Evolutionary conservation across 768 basidiomycete species (phyloP).

Genomic region (Leucosporidium creatinivorum): DNA sequence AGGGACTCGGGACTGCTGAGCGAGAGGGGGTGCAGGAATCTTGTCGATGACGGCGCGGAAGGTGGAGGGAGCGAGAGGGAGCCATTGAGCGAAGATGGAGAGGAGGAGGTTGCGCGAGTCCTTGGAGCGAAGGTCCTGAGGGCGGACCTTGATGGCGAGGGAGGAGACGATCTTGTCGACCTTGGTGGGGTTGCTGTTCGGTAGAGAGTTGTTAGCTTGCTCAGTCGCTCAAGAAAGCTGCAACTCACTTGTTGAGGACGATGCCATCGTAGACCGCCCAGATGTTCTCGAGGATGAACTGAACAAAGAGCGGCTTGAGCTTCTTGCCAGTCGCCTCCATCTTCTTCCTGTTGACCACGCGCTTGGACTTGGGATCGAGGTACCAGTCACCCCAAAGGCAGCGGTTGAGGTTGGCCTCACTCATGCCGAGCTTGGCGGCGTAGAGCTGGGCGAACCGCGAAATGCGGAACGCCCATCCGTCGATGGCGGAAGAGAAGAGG

Average conservation of each 20-base stretch:
- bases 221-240: neutral
- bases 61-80: slow-evolving; percentile 83
- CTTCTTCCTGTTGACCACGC: slow-evolving; percentile 83
- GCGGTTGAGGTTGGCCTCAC: slow-evolving; percentile 71
- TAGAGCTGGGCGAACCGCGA: slow-evolving; percentile 90
- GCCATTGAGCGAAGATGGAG: slow-evolving; percentile 89
- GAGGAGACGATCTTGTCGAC: slow-evolving; percentile 77
- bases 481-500: slow-evolving; percentile 88
- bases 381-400: slow-evolving; percentile 98
- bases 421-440: slow-evolving; percentile 79
- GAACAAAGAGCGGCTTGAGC: slow-evolving; percentile 91
- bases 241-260: slow-evolving; percentile 73
- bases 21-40: slow-evolving; percentile 75
- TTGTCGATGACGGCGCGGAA: slow-evolving; percentile 89
- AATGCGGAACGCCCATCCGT: slow-evolving; percentile 95
- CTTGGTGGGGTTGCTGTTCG: slow-evolving; percentile 73
- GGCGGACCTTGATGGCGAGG: slow-evolving; percentile 70
- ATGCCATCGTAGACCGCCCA: slow-evolving; percentile 96
- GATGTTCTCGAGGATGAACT: slow-evolving; percentile 92
- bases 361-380: slow-evolving; percentile 90
- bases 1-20: slow-evolving; percentile 76
- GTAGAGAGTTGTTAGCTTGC: neutral
- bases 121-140: slow-evolving; percentile 85
- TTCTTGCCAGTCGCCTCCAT: slow-evolving; percentile 61
- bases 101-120: slow-evolving; percentile 76